These are phyloP conservation scores for Trapa incisa DNA, from an alignment of 345 rosid genomes.

Conservation along the genomic window DNA sequence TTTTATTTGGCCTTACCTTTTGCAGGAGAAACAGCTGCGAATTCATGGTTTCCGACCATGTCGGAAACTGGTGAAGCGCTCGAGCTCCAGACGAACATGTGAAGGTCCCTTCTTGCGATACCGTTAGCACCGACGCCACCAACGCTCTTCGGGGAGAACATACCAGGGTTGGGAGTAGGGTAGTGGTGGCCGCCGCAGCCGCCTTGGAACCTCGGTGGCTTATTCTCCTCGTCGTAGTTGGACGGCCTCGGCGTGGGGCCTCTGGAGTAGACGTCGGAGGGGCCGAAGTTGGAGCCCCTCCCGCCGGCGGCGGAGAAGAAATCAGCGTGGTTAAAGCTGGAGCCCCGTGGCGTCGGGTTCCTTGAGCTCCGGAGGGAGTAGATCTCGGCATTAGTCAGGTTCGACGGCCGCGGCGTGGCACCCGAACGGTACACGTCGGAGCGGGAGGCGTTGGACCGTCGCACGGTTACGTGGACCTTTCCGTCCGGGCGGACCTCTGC, in stretches of 20 bases:
- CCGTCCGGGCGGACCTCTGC: conserved; percentile 61
- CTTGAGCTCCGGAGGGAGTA: conserved; percentile 16
- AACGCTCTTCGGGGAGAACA: conserved; percentile 43
- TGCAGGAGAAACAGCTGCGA: conserved; percentile 51
- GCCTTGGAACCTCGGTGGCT: conserved; percentile 39
- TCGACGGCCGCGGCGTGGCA: conserved; percentile 66
- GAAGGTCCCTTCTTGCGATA: conserved; percentile 48
- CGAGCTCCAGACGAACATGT: conserved; percentile 97
- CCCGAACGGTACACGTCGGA: conserved; percentile 53
- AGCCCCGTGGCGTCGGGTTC: conserved; percentile 34
- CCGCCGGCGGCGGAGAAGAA: conserved; percentile 62
- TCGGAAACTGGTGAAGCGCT: conserved; percentile 95
- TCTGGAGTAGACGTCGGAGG: conserved; percentile 49
- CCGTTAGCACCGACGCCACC: conserved; percentile 31
- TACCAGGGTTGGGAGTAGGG: conserved; percentile 91
- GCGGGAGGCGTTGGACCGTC: conserved; percentile 60
- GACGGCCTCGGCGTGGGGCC: conserved; percentile 85
- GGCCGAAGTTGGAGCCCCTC: conserved; percentile 70
- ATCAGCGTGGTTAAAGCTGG: conserved; percentile 59
- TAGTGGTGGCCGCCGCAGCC: conserved; percentile 42
- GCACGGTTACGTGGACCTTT: conserved; percentile 55
- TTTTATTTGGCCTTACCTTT: conserved; percentile 27
- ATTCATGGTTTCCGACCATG: conserved; percentile 56
- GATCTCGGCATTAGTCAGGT: conserved; percentile 36
- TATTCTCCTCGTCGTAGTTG: conserved; percentile 66